Conservation (phyloP, 441 rosid species). For the Mallotus repandus region DNA sequence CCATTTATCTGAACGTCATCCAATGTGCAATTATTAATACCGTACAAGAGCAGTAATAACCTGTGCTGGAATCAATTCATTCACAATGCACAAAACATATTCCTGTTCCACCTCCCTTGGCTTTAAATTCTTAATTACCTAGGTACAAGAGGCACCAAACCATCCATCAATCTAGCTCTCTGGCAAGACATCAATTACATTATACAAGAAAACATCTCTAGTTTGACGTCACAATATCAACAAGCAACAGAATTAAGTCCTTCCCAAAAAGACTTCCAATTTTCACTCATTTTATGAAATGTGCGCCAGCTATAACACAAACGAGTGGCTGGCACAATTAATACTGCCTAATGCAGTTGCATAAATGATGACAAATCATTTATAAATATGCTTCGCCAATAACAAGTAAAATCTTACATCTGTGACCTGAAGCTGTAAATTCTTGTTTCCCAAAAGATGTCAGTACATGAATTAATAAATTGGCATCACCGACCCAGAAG, state of each 20-base stretch:
- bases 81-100: not conserved
- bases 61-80: not conserved
- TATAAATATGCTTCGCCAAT: not conserved
- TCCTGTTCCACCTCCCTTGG: not conserved
- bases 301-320: not conserved
- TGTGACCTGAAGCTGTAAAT: not conserved
- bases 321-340: not conserved
- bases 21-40: not conserved
- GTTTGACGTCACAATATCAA: not conserved
- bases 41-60: not conserved
- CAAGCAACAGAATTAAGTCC: not conserved
- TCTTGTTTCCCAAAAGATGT: not conserved
- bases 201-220: not conserved
- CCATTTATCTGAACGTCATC: not conserved
- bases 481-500: slow-evolving; percentile 6
- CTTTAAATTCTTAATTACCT: not conserved
- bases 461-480: not conserved
- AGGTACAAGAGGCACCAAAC: not conserved
- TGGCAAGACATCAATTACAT: not conserved
- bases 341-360: not conserved
- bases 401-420: not conserved
- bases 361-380: not conserved
- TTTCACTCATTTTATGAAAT: not conserved
- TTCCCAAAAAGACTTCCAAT: not conserved
- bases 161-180: slow-evolving; percentile 1